Percentiles rank a stretch among this genome's conserved stretches.
Evolutionary conservation across 2,329 filamentous ascomycete species (phyloP).

Genomic region (Diplodia mutila): DNA sequence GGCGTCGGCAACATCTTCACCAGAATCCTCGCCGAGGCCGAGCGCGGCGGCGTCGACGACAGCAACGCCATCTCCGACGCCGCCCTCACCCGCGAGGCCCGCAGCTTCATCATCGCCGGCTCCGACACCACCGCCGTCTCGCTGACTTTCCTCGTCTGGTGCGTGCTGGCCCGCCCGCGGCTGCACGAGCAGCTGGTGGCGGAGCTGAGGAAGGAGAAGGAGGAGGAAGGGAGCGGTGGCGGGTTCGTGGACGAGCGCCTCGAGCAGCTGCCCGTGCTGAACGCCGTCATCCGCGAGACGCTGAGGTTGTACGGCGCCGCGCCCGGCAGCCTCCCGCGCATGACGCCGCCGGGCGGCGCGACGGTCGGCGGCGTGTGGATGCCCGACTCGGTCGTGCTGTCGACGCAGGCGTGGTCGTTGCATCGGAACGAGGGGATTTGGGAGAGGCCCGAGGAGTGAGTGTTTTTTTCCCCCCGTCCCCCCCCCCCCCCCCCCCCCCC

Average conservation of each 20-base stretch:
- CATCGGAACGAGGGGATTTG: constrained; percentile 36
- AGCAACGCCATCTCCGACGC: constrained; percentile 35
- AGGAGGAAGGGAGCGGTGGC: constrained; percentile 30
- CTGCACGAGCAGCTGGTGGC: constrained; percentile 3
- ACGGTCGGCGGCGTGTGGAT: constrained; percentile 42
- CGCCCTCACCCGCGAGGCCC: constrained; percentile 35
- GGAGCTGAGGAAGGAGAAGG: constrained; percentile 31
- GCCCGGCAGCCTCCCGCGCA: constrained; percentile 40
- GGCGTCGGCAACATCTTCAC: constrained; percentile 39
- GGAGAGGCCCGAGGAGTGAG: not conserved
- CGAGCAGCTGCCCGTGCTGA: constrained; percentile 37
- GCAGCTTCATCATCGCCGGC: constrained; percentile 40
- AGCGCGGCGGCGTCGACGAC: constrained; percentile 31
- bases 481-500: too few species aligned
- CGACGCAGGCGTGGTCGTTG: constrained; percentile 45
- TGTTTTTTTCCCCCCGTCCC: not conserved
- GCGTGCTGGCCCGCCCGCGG: constrained; percentile 32
- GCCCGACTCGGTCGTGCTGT: constrained; percentile 40
- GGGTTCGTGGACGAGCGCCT: constrained; percentile 34
- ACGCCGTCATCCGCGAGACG: constrained; percentile 45
- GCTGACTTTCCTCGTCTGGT: constrained; percentile 42
- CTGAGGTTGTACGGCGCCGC: constrained; percentile 44
- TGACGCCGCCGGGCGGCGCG: constrained; percentile 40
- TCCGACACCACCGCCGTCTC: constrained; percentile 41
- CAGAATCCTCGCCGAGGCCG: constrained; percentile 39